Conservation (phyloP, 306 rosid species). For the Mucuna pruriens region DNA sequence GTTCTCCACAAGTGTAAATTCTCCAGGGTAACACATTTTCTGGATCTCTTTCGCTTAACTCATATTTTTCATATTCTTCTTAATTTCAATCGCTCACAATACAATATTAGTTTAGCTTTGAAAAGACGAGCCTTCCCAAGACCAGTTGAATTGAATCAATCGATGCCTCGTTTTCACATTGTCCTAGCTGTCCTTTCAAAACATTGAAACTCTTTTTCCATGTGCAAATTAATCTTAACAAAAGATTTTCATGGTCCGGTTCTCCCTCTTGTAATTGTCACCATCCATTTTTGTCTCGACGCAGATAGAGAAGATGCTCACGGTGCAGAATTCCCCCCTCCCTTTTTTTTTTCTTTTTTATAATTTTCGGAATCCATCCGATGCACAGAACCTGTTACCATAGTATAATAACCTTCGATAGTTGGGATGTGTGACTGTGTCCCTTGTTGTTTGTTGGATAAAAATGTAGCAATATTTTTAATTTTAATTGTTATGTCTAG, state of each 20-base stretch:
- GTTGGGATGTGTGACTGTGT: not conserved
- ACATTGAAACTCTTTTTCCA: conserved; percentile 12
- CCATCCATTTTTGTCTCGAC: conserved; percentile 16
- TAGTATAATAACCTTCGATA: not conserved
- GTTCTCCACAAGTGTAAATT: conserved; percentile 2
- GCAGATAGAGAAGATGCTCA: conserved; percentile 3
- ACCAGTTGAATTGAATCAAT: not conserved
- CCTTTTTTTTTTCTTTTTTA: not conserved
- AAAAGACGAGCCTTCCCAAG: conserved; percentile 1
- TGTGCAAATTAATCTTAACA: not conserved
- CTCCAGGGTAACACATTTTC: conserved; percentile 35
- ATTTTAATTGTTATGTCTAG: not conserved
- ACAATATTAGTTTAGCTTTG: not conserved
- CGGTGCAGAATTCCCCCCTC: not conserved
- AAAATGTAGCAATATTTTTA: conserved; percentile 28
- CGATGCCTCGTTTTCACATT: conserved; percentile 25
- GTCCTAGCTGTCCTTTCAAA: conserved; percentile 4
- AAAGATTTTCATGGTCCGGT: not conserved
- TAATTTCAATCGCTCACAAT: not conserved
- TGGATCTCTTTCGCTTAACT: conserved; percentile 35
- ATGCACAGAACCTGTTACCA: conserved; percentile 3
- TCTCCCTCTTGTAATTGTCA: conserved; percentile 21
- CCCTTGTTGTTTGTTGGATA: not conserved
- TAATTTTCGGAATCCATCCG: not conserved
- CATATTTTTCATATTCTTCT: conserved; percentile 7